Base-by-base conservation (phyloP, 257 asterid species). In the Coffea canephora region DNA sequence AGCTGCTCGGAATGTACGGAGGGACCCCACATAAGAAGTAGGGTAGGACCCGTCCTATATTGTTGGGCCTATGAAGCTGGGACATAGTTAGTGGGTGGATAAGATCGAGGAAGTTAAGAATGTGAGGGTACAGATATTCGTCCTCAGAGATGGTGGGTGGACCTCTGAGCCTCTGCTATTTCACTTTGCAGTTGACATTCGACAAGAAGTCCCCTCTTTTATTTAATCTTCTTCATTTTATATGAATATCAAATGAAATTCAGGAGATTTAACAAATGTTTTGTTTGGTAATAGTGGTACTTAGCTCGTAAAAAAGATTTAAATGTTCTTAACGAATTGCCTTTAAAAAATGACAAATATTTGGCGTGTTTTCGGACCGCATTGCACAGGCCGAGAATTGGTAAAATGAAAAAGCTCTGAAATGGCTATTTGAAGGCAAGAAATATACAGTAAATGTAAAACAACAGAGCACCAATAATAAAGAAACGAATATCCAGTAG, bases 1-100 rank as follows among this genome's bases (percentile, higher is more conserved):
- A 64, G 62, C 79, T 76, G 79, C 19, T 46, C 46, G 31, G 79
- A 76, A 25, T 62, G 79, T 76, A 64, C 79, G 62, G 61, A 49
- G 27, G 72, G 71, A 46, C 48, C 79, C 46, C 21, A 31, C 19
- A 16, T 3, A 31, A 31, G 45, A 13, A 12, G 21, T 43, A 67
- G 8, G 0, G n/a, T 67, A 31, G 71, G 71, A 67, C 71, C 46
- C n/a, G 34, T 16, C 46, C 46, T 34, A 16, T 15, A 16, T 16
- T 1, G 18, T 54, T 15, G 36, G 46, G 49, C 73, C 73, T 36
- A 36, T 36, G 73, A 68, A 11, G 73, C 73, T 36, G 39, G 39
- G 49, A 68, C 52, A 69, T 8, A 16, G 34, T 31, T 8, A 16
- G 34, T 31, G 34, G 55, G 5, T 71, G 59, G 75, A 71, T 71